Evolutionary conservation across 805 yeast genomes (phyloP).

Genomic region (Kluyveromyces aestuarii): DNA sequence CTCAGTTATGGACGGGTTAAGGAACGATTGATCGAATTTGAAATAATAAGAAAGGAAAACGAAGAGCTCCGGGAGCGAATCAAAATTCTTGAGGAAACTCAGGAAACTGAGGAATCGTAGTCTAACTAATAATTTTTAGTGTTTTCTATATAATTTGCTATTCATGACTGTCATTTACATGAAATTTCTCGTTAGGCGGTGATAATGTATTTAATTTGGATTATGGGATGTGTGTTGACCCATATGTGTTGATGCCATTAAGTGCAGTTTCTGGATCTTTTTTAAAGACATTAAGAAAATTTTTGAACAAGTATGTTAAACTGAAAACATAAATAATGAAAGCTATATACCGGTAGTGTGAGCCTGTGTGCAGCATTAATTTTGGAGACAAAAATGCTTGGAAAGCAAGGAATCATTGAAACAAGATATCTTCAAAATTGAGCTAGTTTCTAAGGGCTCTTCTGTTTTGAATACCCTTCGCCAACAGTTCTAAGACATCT

Average conservation of each 20-base stretch:
- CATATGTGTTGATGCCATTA: no score
- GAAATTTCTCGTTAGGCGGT: background rate
- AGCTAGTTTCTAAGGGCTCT: conserved; percentile 33
- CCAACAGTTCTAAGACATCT: conserved; percentile 55
- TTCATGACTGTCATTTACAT: no score
- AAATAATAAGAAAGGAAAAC: conserved; percentile 45
- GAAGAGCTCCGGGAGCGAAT: conserved; percentile 33
- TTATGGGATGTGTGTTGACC: no score
- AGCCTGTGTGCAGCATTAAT: no score
- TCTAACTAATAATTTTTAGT: background rate
- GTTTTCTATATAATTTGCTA: background rate
- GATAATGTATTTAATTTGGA: background rate
- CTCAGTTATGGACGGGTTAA: conserved; percentile 68
- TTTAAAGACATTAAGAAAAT: background rate
- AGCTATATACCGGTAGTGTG: no score
- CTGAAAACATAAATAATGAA: no score
- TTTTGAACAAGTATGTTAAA: no score
- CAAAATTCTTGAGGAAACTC: conserved; percentile 2
- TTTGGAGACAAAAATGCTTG: no score
- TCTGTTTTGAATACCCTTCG: conserved; percentile 74
- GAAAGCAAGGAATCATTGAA: no score
- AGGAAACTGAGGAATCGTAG: background rate
- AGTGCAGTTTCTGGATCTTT: no score
- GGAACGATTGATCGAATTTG: conserved; percentile 60
- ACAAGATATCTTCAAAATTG: no score